Evolutionary conservation across 148 eudicot species (phyloP).

Genomic region (Diospyros kaki): DNA sequence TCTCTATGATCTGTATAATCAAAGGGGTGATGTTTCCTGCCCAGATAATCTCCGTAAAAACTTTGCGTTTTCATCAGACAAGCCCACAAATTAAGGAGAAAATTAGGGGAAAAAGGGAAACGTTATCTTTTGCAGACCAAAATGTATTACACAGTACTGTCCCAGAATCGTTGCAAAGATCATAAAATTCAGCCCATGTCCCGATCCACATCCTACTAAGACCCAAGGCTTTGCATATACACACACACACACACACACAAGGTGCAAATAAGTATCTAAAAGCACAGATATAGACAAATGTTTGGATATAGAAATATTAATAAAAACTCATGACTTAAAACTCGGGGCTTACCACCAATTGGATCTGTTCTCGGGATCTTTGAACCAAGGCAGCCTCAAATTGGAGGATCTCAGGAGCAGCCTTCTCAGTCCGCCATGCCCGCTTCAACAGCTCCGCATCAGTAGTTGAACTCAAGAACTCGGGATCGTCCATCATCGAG

Average conservation of each 20-base stretch:
- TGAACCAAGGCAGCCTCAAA: constrained; percentile 52
- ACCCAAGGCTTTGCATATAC: constrained; percentile 10
- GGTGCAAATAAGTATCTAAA: background rate
- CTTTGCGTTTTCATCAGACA: background rate
- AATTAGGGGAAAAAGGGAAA: background rate
- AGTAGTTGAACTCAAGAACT: constrained; percentile 62
- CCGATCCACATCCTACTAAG: background rate
- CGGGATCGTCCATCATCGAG: constrained; percentile 48
- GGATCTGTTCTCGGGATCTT: constrained; percentile 72
- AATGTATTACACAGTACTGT: too few species aligned
- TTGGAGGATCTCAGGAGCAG: constrained; percentile 71
- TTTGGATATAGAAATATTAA: too few species aligned
- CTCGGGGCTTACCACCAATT: constrained; percentile 52
- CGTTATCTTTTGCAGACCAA: background rate
- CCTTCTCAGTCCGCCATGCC: constrained; percentile 91
- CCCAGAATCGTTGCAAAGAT: background rate
- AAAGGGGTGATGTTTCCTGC: too few species aligned
- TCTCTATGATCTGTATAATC: too few species aligned
- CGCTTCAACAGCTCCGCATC: constrained; percentile 75
- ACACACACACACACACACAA: background rate
- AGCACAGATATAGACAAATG: background rate
- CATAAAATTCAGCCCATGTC: background rate
- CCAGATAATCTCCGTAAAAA: background rate
- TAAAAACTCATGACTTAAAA: too few species aligned
- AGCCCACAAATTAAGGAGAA: background rate